phyloP scores from a whole-genome alignment of 345 rosid species.

The Populus deltoides region DNA sequence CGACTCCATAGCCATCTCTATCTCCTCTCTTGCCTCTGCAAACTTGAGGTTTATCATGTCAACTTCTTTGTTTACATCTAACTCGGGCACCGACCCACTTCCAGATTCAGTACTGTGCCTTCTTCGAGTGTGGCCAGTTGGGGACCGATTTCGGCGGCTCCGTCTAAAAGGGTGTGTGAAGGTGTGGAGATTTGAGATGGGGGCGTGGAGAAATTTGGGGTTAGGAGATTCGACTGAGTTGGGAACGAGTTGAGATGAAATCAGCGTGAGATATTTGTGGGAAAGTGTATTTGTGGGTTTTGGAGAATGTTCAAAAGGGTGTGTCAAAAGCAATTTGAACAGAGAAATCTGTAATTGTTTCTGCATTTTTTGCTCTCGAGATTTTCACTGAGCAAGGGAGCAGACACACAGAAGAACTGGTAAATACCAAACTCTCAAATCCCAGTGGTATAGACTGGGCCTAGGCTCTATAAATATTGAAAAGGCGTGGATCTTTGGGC shows the following conservation, averaged over 20 bases:
- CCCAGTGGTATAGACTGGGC: not conserved
- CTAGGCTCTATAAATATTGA: not conserved
- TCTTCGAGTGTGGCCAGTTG: conserved; percentile 17
- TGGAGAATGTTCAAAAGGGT: conserved; percentile 23
- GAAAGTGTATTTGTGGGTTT: conserved; percentile 20
- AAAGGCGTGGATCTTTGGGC: not conserved
- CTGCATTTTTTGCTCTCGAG: conserved; percentile 29
- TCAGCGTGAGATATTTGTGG: conserved; percentile 1
- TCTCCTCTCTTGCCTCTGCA: conserved; percentile 99
- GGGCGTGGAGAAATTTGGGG: conserved; percentile 1
- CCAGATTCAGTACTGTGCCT: conserved; percentile 37
- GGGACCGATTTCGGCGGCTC: conserved; percentile 1
- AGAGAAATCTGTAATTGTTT: conserved; percentile 36
- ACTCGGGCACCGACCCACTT: conserved; percentile 20
- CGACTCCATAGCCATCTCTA: conserved; percentile 92
- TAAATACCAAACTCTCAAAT: not conserved
- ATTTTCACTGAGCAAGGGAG: not conserved
- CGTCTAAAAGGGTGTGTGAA: not conserved
- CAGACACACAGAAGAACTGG: not conserved
- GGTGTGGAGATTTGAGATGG: conserved; percentile 14
- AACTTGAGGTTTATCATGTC: conserved; percentile 85
- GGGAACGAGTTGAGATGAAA: conserved; percentile 17
- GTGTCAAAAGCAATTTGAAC: conserved; percentile 29
- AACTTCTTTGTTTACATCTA: conserved; percentile 65
- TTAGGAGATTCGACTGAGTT: conserved; percentile 15